A percentile compares a stretch with the other conserved stretches of the same genome.
phyloP scores from a whole-genome alignment of 192 early-diverging fungal species.

The Cladochytrium replicatum region DNA sequence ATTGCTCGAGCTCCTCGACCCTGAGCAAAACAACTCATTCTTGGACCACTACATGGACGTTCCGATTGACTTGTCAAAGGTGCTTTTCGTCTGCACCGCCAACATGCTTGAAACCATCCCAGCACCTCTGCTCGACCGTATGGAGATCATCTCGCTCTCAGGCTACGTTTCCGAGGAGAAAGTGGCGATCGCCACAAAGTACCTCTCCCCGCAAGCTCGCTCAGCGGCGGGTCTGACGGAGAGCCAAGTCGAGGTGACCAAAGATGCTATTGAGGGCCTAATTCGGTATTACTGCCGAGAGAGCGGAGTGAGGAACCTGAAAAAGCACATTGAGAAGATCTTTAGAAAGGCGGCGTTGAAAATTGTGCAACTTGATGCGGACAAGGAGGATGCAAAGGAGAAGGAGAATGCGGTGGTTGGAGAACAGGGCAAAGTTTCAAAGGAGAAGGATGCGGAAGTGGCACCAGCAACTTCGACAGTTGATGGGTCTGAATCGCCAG shows the following conservation, averaged over 20 bases:
- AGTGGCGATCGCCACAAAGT: conserved; percentile 82
- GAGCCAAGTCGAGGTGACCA: conserved; percentile 55
- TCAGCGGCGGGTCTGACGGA: conserved; percentile 68
- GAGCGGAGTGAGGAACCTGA: conserved; percentile 93
- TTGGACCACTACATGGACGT: conserved; percentile 99
- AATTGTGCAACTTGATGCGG: conserved; percentile 52
- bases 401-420: conserved; percentile 17
- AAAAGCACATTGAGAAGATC: conserved; percentile 98
- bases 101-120: conserved; percentile 97
- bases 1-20: conserved; percentile 90
- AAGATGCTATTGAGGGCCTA: conserved; percentile 71
- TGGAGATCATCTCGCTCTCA: conserved; percentile 94
- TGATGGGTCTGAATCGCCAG: no score
- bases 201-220: conserved; percentile 78
- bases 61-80: conserved; percentile 93
- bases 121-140: conserved; percentile 93
- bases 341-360: conserved; percentile 92
- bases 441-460: conserved; percentile 26
- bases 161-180: conserved; percentile 55
- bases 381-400: no score
- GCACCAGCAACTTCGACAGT: no score
- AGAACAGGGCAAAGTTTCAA: conserved; percentile 16
- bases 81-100: conserved; percentile 98
- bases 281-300: conserved; percentile 93
- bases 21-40: conserved; percentile 95